Evolutionary conservation across 176 grass and related monocot genomes (phyloP).

Genomic region (Leersia perrieri): DNA sequence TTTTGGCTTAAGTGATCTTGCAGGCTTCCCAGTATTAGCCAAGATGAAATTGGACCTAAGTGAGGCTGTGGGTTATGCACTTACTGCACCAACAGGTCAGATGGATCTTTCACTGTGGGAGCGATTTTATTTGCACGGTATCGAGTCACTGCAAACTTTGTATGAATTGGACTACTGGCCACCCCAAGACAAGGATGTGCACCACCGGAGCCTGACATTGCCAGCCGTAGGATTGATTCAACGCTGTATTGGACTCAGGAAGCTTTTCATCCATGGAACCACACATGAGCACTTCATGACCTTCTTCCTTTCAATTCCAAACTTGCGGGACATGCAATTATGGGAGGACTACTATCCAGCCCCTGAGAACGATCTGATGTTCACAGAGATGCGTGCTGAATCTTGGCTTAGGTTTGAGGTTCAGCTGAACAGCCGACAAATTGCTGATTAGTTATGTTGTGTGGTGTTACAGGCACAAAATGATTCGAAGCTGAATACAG

Average conservation of each 20-base stretch:
- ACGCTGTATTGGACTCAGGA: constrained; percentile 53
- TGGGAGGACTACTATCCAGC: constrained; percentile 96
- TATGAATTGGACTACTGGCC: constrained; percentile 98
- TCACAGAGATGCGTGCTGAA: constrained; percentile 84
- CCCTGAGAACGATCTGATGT: constrained; percentile 96
- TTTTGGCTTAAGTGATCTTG: constrained; percentile 68
- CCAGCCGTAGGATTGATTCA: constrained; percentile 62
- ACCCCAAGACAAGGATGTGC: constrained; percentile 92
- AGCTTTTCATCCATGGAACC: constrained; percentile 95
- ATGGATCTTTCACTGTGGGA: constrained; percentile 96
- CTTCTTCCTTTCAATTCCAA: constrained; percentile 63
- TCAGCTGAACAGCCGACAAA: constrained; percentile 48
- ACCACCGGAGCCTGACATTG: constrained; percentile 78
- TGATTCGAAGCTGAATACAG: neutral
- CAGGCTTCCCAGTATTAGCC: constrained; percentile 47
- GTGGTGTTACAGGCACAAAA: neutral
- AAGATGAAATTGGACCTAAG: constrained; percentile 95
- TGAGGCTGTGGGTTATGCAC: constrained; percentile 83
- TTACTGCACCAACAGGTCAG: constrained; percentile 81
- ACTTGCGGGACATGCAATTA: constrained; percentile 83
- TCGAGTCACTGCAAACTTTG: constrained; percentile 44
- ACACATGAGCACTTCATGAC: constrained; percentile 89
- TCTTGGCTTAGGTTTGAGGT: constrained; percentile 80
- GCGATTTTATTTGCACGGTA: constrained; percentile 81
- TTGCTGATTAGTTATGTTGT: constrained; percentile 46